These are phyloP conservation scores for Daedaleopsis sinensis DNA, from an alignment of 768 basidiomycete genomes.

Conservation along the genomic window DNA sequence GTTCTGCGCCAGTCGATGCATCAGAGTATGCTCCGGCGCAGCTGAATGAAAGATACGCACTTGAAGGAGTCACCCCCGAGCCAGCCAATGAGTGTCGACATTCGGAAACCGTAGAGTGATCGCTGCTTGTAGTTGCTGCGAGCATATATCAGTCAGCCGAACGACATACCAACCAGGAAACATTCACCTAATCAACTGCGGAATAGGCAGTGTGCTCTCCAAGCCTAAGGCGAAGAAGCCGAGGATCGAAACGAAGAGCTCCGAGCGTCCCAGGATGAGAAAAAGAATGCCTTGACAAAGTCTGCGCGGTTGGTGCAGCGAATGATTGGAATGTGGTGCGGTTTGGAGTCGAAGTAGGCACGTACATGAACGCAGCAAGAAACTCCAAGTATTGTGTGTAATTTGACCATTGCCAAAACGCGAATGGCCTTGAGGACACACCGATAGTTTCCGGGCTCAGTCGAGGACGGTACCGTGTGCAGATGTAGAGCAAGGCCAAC, in stretches of 20 bases:
- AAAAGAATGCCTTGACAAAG: constrained; percentile 74
- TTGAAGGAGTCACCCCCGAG: constrained; percentile 85
- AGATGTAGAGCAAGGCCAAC: constrained; percentile 82
- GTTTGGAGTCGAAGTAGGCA: not conserved
- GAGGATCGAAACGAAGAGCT: constrained; percentile 60
- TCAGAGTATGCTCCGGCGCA: not conserved
- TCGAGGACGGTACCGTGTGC: constrained; percentile 69
- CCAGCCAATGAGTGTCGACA: constrained; percentile 84
- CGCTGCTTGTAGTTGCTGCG: constrained; percentile 76
- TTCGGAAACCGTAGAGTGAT: constrained; percentile 83
- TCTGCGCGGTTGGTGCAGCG: constrained; percentile 30
- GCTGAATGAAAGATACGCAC: constrained; percentile 40
- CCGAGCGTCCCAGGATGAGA: constrained; percentile 70
- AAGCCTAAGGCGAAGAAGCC: constrained; percentile 82
- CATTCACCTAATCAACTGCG: constrained; percentile 73
- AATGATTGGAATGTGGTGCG: not conserved
- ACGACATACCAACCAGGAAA: not conserved
- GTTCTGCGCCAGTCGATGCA: constrained; percentile 46
- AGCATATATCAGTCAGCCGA: not conserved
- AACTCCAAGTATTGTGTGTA: constrained; percentile 85
- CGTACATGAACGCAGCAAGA: constrained; percentile 76
- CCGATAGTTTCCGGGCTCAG: constrained; percentile 61
- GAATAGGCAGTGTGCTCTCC: constrained; percentile 86
- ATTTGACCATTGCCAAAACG: constrained; percentile 85
- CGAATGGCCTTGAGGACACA: constrained; percentile 63